phyloP scores from a whole-genome alignment of 2,329 filamentous ascomycete species.

The Cladosporium sphaerospermum region DNA sequence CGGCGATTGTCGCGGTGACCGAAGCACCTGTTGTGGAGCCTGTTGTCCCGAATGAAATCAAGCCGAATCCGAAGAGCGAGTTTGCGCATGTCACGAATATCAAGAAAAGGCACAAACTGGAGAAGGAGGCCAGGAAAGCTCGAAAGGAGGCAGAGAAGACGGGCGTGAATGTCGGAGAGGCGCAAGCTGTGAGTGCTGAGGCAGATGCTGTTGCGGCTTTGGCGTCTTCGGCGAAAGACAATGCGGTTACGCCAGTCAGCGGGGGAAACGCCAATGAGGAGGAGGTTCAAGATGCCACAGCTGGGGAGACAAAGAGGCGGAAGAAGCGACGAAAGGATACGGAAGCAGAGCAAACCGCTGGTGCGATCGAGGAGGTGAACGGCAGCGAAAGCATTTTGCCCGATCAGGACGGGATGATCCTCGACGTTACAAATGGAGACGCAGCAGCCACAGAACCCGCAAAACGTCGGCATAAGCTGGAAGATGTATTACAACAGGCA shows the following conservation, averaged over 20 bases:
- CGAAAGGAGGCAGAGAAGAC: conserved; percentile 19
- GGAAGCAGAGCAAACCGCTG: background rate
- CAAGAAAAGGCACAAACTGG: conserved; percentile 30
- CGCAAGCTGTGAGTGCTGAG: background rate
- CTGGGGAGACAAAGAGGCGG: background rate
- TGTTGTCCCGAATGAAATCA: background rate
- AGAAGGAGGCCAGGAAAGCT: conserved; percentile 29
- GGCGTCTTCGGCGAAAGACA: background rate
- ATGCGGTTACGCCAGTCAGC: background rate
- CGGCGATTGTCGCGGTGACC: background rate
- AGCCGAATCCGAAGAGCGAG: conserved; percentile 12
- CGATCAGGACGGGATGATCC: conserved; percentile 2
- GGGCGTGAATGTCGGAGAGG: background rate
- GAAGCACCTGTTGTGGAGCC: background rate
- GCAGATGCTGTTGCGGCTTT: background rate
- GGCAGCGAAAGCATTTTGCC: background rate
- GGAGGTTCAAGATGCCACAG: background rate
- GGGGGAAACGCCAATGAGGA: no score
- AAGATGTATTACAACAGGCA: conserved; percentile 19
- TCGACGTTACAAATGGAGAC: conserved; percentile 4
- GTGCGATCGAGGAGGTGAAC: conserved; percentile 1
- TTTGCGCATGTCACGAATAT: conserved; percentile 25
- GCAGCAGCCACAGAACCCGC: conserved; percentile 35
- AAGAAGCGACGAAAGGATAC: background rate
- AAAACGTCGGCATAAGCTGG: conserved; percentile 41